These are phyloP conservation scores for Bimuria novae-zelandiae DNA, from an alignment of 2,329 filamentous ascomycete genomes.

Conservation along the genomic window DNA sequence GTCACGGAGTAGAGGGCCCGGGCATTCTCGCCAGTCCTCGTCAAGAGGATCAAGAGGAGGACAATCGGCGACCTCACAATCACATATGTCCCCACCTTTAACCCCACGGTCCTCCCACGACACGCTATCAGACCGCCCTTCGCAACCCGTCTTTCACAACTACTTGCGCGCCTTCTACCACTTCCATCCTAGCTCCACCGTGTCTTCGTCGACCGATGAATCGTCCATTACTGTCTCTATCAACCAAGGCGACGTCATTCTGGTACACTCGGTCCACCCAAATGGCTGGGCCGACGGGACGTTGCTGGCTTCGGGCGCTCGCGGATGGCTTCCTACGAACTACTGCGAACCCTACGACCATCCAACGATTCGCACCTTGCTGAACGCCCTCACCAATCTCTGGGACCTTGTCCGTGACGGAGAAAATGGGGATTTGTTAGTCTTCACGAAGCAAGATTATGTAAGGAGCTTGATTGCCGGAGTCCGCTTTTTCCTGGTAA, in stretches of 20 bases:
- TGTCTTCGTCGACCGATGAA: conserved; percentile 74
- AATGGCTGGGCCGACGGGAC: conserved; percentile 99
- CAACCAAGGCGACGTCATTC: conserved; percentile 86
- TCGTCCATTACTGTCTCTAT: conserved; percentile 76
- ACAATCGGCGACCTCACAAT: conserved; percentile 37
- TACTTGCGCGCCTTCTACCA: conserved; percentile 94
- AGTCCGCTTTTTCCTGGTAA: conserved; percentile 84
- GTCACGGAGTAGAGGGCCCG: conserved; percentile 24
- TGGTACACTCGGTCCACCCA: conserved; percentile 95
- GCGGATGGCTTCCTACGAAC: conserved; percentile 97
- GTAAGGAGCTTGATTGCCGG: conserved; percentile 93
- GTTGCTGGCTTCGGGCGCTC: conserved; percentile 78
- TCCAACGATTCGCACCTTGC: conserved; percentile 78
- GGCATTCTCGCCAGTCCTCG: conserved; percentile 40
- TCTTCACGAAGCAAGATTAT: conserved; percentile 90
- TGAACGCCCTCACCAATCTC: conserved; percentile 86
- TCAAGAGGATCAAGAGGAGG: conserved; percentile 37
- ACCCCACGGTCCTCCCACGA: conserved; percentile 74
- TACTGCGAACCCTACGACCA: conserved; percentile 97
- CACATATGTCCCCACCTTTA: conserved; percentile 75
- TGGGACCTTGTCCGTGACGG: conserved; percentile 88
- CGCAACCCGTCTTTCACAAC: conserved; percentile 80
- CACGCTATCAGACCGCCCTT: conserved; percentile 53
- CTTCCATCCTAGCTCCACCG: conserved; percentile 78
- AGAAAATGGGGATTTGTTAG: conserved; percentile 72